A percentile compares a stretch with the other conserved stretches of the same genome.
Evolutionary conservation across 306 rosid genomes (phyloP).

Genomic region (Inga laurina): DNA sequence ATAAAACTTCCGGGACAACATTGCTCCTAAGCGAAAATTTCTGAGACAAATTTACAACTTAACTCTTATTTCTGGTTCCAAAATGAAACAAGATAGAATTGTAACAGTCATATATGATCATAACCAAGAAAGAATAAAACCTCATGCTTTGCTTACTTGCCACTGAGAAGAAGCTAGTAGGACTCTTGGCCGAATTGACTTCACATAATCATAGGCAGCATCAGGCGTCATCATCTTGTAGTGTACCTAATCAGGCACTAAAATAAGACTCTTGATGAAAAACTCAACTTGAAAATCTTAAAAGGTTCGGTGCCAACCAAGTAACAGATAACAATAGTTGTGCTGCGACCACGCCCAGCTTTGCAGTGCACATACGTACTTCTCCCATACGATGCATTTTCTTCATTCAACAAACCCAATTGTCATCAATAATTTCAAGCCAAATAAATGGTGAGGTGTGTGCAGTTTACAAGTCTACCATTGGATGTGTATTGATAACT

Average conservation of each 20-base stretch:
- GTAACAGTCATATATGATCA: not conserved
- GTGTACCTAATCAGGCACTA: conserved; percentile 51
- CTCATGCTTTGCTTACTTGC: conserved; percentile 53
- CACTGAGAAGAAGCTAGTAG: conserved; percentile 91
- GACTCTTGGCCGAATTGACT: conserved; percentile 91
- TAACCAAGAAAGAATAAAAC: not conserved
- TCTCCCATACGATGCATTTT: conserved; percentile 65
- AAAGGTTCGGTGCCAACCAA: conserved; percentile 56
- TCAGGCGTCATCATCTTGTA: conserved; percentile 89
- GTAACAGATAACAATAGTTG: conserved; percentile 90
- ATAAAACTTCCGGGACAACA: too few relatives aligned
- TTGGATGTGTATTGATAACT: too few relatives aligned
- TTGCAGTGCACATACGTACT: conserved; percentile 97
- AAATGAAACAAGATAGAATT: not conserved
- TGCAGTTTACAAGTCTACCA: too few relatives aligned
- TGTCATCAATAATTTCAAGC: not conserved
- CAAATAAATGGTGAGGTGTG: not conserved
- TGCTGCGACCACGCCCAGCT: conserved; percentile 99
- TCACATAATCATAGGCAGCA: conserved; percentile 75
- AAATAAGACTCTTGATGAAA: not conserved
- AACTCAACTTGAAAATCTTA: not conserved
- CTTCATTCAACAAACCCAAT: conserved; percentile 41
- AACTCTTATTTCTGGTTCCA: not conserved
- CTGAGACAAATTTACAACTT: too few relatives aligned
- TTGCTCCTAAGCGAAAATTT: too few relatives aligned